phyloP scores from a whole-genome alignment of 2,329 filamentous ascomycete genomes.

The Fusarium chuoi region DNA sequence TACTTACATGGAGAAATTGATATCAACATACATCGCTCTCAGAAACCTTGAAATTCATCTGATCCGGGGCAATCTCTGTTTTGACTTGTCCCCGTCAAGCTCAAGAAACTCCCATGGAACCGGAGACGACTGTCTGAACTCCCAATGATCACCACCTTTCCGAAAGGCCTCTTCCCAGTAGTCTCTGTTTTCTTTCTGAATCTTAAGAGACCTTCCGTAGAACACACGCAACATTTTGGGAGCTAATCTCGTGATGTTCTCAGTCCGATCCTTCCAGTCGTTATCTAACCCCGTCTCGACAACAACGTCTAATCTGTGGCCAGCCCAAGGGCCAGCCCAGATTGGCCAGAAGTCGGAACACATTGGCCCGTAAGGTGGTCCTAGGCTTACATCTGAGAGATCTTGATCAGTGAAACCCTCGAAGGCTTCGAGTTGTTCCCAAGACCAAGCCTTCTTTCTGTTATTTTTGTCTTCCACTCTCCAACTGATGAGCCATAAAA shows the following conservation, averaged over 20 bases:
- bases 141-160: background rate
- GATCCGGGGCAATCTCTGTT: fast-evolving
- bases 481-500: conserved; percentile 25
- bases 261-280: conserved; percentile 6
- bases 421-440: background rate
- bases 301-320: conserved; percentile 10
- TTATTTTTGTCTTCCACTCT: background rate
- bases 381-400: background rate
- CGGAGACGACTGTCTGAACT: background rate
- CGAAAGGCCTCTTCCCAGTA: background rate
- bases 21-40: fast-evolving
- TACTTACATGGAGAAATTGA: fast-evolving
- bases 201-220: background rate
- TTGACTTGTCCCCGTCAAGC: background rate
- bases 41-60: fast-evolving
- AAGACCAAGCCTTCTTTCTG: background rate
- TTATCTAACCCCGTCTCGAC: background rate
- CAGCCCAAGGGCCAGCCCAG: conserved; percentile 6
- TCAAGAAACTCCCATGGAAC: background rate
- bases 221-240: background rate
- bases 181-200: background rate
- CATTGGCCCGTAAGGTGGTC: background rate
- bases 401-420: background rate
- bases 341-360: conserved; percentile 1
- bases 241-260: background rate